A percentile compares a stretch with the other conserved stretches of the same genome.
Evolutionary conservation across 1,139 yeast species (phyloP).

Genomic region (Protomyces gravidus): DNA sequence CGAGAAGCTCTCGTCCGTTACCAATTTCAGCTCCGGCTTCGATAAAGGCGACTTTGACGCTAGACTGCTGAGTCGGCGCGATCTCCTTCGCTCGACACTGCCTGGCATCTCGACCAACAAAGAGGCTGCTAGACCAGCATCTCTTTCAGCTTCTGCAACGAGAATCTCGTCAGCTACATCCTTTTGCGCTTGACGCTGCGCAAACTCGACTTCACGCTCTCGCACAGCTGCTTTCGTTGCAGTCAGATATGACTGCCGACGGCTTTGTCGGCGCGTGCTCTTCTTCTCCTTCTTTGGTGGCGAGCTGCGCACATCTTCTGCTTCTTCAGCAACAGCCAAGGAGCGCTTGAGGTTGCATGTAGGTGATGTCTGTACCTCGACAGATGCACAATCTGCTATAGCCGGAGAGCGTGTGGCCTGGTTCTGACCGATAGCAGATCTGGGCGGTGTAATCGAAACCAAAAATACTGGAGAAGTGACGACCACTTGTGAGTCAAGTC

Average conservation of each 20-base stretch:
- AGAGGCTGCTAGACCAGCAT: background rate
- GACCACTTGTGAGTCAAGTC: background rate
- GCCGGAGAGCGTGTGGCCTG: background rate
- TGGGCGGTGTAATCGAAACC: background rate
- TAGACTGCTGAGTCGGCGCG: constrained; percentile 13
- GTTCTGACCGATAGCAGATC: background rate
- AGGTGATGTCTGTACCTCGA: background rate
- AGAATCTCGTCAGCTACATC: constrained; percentile 18
- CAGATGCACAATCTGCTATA: background rate
- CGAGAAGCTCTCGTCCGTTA: constrained; percentile 2
- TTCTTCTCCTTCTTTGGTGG: constrained; percentile 10
- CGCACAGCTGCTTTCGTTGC: constrained; percentile 28
- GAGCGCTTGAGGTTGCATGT: background rate
- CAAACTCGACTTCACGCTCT: constrained; percentile 20
- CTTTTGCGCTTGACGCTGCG: constrained; percentile 6
- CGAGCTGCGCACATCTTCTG: background rate
- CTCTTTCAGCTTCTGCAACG: background rate
- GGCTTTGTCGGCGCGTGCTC: constrained; percentile 14
- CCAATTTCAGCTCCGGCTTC: background rate
- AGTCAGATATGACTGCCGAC: constrained; percentile 29
- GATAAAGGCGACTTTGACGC: constrained; percentile 8
- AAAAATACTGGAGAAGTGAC: background rate
- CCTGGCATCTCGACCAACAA: constrained; percentile 29
- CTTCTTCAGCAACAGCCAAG: background rate
- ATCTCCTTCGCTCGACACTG: constrained; percentile 29